Percentiles rank a stretch among this genome's conserved stretches.
Conservation (phyloP, 306 rosid species). For the Potentilla sterilis region DNA sequence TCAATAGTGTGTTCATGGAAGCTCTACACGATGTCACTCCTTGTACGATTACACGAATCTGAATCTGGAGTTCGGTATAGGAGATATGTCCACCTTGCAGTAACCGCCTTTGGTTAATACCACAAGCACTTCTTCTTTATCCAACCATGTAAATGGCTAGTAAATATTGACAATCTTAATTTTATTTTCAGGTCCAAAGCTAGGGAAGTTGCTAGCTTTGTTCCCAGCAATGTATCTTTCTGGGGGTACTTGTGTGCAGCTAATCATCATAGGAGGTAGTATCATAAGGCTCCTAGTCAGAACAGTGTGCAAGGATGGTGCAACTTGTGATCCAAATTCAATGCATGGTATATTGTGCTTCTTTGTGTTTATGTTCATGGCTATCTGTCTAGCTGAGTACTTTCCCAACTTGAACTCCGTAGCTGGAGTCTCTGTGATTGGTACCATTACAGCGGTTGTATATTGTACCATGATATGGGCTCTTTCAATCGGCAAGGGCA, state of each 20-base stretch:
- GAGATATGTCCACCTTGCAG: slow-evolving; percentile 51
- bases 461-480: slow-evolving; percentile 14
- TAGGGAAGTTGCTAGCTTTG: slow-evolving; percentile 36
- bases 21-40: slow-evolving; percentile 59
- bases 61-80: slow-evolving; percentile 47
- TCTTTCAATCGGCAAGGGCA: slow-evolving; percentile 13
- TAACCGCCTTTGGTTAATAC: slow-evolving; percentile 46
- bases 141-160: neutral
- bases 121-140: neutral
- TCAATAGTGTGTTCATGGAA: slow-evolving; percentile 55
- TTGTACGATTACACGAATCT: slow-evolving; percentile 54
- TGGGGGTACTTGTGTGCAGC: slow-evolving; percentile 50
- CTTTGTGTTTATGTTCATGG: slow-evolving; percentile 9
- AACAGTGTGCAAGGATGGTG: slow-evolving; percentile 10
- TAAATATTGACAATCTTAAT: neutral
- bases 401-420: slow-evolving; percentile 16
- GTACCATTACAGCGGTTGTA: neutral
- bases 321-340: slow-evolving; percentile 7
- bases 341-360: slow-evolving; percentile 4
- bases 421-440: slow-evolving; percentile 6
- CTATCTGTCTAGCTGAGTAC: neutral
- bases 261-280: slow-evolving; percentile 57
- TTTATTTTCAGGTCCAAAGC: slow-evolving; percentile 37
- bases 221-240: slow-evolving; percentile 56
- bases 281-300: slow-evolving; percentile 10